Base-by-base conservation (phyloP, 805 yeast genomes). In the Limtongia smithiae region DNA sequence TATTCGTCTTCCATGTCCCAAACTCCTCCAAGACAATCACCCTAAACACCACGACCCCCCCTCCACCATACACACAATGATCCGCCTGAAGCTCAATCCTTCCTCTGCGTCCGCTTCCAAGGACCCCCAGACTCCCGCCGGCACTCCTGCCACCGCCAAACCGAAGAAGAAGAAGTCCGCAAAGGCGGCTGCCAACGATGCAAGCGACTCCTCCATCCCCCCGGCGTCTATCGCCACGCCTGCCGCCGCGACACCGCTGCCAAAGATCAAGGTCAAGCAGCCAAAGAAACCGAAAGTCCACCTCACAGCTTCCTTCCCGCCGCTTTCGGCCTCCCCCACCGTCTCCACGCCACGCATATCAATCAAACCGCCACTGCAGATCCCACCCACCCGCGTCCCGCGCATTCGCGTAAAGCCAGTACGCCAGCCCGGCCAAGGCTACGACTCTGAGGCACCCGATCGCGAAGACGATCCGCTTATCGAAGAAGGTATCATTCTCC, bases 391-490 rank as follows among this genome's bases (percentile, higher is more conserved):
- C 18, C 48, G 54, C 27, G 53, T 69, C 37, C 75, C 81, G 7
- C 65, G 78, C 32, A 72, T 82, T 51, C 65, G 80, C 46, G 74
- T 80, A 48, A 78, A 77, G 55, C 80, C 83, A 0, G 73, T 75
- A 3, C 72, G 95, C 59, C 74, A 83, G 3, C 93, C 95, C 0
- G 96, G 96, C 3, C 96, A 91, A 60, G 97, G 97, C 1, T 91
- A 91, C 66, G 98, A 91, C 63, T 84, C 95, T 2, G 97, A 91
- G 61, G 97, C 95, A 17, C 95, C 96, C 0, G 97, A 91, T 58
- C 72, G 87, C 22, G 98, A 93, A 64, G 96, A 89, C 52, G 97
- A 93, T 62, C 97, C 98, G 1, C 69, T 88, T 53, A 71, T 88
- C 7, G 97, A 93, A 62, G 95, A 87, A 57, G 95, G 93, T 0